These are phyloP conservation scores for Mycena leptocephala DNA, from an alignment of 768 basidiomycete genomes.

Conservation along the genomic window DNA sequence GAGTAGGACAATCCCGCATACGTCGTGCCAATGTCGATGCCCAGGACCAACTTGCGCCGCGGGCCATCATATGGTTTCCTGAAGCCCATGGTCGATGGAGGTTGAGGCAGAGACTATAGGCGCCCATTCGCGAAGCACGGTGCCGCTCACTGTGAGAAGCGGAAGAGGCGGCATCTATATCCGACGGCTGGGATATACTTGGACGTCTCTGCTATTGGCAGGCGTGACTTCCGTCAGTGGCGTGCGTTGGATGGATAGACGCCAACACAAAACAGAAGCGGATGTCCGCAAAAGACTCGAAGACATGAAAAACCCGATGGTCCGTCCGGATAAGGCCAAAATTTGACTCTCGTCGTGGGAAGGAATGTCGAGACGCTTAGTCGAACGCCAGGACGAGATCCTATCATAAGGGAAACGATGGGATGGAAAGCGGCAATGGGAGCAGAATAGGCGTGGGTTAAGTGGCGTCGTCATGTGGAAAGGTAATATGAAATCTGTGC, in stretches of 20 bases:
- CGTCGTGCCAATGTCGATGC: constrained; percentile 60
- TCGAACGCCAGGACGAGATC: too few relatives aligned
- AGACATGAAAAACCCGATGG: too few relatives aligned
- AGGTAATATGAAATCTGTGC: too few relatives aligned
- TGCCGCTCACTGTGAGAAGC: neutral
- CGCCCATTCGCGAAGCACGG: too few relatives aligned
- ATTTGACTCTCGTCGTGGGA: too few relatives aligned
- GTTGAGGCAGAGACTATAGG: neutral
- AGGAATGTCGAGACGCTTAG: too few relatives aligned
- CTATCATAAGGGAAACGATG: too few relatives aligned
- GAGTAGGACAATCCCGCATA: constrained; percentile 57
- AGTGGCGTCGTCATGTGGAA: too few relatives aligned
- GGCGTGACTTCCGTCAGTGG: neutral
- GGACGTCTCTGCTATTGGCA: too few relatives aligned
- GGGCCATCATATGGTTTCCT: constrained; percentile 50
- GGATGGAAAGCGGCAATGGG: too few relatives aligned
- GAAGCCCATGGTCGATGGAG: constrained; percentile 43
- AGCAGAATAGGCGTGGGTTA: too few relatives aligned
- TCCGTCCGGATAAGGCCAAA: too few relatives aligned
- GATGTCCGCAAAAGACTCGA: neutral
- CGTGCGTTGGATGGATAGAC: neutral
- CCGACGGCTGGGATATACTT: neutral
- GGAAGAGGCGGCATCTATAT: neutral
- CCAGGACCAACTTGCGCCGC: constrained; percentile 53
- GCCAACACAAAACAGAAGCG: neutral